Conservation (phyloP, 768 basidiomycete genomes). For the Rhodotorula toruloides region DNA sequence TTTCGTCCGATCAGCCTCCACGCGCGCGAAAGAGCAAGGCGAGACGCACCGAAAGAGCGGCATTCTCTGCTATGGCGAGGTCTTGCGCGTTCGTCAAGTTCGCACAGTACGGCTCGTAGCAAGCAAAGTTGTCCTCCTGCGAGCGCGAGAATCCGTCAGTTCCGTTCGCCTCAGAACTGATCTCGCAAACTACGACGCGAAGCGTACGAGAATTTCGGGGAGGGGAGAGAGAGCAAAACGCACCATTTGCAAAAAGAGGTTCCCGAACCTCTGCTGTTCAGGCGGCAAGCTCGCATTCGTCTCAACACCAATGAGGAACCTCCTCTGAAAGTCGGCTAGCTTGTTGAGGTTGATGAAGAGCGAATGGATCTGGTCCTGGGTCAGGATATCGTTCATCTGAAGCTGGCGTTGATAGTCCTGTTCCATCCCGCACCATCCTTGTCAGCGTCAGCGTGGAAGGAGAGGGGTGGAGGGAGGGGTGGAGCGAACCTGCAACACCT, state of each 20-base stretch:
- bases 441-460: background rate
- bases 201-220: no score
- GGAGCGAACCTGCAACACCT: constrained; percentile 81
- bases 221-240: no score
- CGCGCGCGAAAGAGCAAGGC: constrained; percentile 17
- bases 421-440: no score
- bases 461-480: background rate
- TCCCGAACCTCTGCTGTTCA: constrained; percentile 82
- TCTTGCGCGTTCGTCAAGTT: constrained; percentile 85
- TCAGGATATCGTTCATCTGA: constrained; percentile 73
- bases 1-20: no score
- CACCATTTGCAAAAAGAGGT: constrained; percentile 65
- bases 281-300: constrained; percentile 74
- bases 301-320: constrained; percentile 84
- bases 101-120: constrained; percentile 95
- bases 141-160: constrained; percentile 41
- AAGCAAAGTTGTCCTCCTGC: constrained; percentile 92
- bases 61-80: constrained; percentile 76
- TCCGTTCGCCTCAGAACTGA: no score
- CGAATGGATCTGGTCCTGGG: constrained; percentile 90
- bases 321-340: constrained; percentile 91
- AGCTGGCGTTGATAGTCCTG: constrained; percentile 86
- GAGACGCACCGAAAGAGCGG: constrained; percentile 68
- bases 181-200: accelerated
- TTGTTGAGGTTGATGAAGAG: constrained; percentile 93